Evolutionary conservation across 345 rosid genomes (phyloP).

Genomic region (Alliaria petiolata): DNA sequence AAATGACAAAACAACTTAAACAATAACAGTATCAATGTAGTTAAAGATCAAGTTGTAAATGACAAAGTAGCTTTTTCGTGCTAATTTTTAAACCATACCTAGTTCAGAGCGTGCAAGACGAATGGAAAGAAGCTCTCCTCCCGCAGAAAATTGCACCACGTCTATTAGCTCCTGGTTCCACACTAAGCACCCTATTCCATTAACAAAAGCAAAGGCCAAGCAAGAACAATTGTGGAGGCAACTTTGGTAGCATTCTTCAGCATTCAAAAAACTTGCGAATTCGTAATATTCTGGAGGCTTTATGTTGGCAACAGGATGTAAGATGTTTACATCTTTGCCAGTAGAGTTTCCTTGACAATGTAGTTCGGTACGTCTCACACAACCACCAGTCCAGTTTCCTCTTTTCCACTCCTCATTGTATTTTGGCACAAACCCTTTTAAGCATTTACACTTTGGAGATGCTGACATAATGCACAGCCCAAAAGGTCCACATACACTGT

Average conservation of each 20-base stretch:
- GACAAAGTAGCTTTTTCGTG: too few species aligned
- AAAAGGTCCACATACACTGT: constrained; percentile 23
- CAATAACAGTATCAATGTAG: neutral
- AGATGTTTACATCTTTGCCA: neutral
- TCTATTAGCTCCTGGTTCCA: constrained; percentile 19
- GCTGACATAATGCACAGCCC: neutral
- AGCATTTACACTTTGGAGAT: constrained; percentile 11
- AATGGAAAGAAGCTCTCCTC: constrained; percentile 7
- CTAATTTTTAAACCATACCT: neutral
- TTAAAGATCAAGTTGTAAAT: too few species aligned
- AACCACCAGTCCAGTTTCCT: constrained; percentile 29
- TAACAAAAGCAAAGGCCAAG: constrained; percentile 13
- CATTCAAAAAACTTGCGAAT: neutral
- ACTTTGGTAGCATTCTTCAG: neutral
- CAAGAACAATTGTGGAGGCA: constrained; percentile 34
- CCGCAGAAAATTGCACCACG: neutral
- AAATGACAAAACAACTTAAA: neutral
- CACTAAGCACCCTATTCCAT: constrained; percentile 24
- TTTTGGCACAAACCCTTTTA: constrained; percentile 24
- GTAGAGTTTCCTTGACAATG: neutral
- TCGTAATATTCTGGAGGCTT: constrained; percentile 17
- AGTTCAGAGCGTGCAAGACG: constrained; percentile 22
- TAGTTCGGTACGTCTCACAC: constrained; percentile 16
- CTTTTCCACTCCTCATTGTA: constrained; percentile 8
- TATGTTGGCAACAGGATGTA: neutral